Percentiles rank a stretch among this genome's conserved stretches.
phyloP scores from a whole-genome alignment of 352 stramenopile species.

The Phytopythium ostracodes region DNA sequence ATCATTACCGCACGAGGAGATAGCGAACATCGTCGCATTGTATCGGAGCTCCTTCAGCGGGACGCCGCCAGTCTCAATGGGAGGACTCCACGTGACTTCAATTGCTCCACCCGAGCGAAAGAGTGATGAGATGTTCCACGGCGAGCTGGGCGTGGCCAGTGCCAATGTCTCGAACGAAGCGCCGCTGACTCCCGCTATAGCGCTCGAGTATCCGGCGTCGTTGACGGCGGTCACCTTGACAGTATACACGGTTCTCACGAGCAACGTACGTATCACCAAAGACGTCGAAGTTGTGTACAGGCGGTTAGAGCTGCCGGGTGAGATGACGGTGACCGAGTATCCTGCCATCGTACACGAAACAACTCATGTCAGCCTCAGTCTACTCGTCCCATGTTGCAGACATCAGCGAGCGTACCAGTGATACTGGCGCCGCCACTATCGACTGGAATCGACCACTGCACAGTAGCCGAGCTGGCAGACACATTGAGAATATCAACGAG shows the following conservation, averaged over 20 bases:
- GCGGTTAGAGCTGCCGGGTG: conserved; percentile 13
- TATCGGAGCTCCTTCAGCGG: conserved; percentile 32
- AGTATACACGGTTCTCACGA: conserved; percentile 39
- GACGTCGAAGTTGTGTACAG: conserved; percentile 8
- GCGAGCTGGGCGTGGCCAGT: conserved; percentile 24
- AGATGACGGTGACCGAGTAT: conserved; percentile 20
- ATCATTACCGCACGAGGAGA: conserved; percentile 27
- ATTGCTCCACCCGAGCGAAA: conserved; percentile 36
- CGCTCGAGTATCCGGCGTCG: conserved; percentile 19
- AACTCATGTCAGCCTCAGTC: background rate
- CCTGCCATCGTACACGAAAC: conserved; percentile 12
- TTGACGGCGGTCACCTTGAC: conserved; percentile 50
- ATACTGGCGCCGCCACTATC: conserved; percentile 44
- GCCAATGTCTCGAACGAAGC: conserved; percentile 39
- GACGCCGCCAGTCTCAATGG: conserved; percentile 32
- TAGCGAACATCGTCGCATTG: conserved; percentile 31
- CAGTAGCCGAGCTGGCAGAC: conserved; percentile 27
- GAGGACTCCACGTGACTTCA: conserved; percentile 48
- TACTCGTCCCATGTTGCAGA: background rate
- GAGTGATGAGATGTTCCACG: conserved; percentile 22
- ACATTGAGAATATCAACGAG: conserved; percentile 24
- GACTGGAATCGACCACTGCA: conserved; percentile 34
- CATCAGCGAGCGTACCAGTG: conserved; percentile 19
- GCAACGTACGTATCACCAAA: conserved; percentile 22
- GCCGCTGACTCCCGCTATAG: conserved; percentile 9